Percentiles rank a stretch among this genome's conserved stretches.
phyloP scores from a whole-genome alignment of 2,329 filamentous ascomycete genomes.

The Volutella citrinella region DNA sequence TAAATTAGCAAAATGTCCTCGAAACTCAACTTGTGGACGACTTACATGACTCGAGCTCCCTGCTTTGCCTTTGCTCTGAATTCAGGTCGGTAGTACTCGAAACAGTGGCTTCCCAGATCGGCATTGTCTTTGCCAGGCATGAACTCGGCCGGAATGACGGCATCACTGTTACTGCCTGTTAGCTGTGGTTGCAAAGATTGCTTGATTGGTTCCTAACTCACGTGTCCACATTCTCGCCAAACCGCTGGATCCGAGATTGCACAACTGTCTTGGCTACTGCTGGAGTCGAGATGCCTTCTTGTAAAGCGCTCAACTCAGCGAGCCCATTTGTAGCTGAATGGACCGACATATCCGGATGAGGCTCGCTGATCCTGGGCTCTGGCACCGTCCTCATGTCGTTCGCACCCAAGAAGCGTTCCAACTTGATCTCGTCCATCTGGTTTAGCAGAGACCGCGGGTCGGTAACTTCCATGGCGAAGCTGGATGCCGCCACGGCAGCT shows the following conservation, averaged over 20 bases:
- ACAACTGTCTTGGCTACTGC: background rate
- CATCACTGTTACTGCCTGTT: slow-evolving; percentile 9
- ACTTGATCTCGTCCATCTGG: slow-evolving; percentile 2
- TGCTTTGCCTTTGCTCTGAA: slow-evolving; percentile 12
- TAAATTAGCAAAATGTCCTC: no score
- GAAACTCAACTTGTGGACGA: no score
- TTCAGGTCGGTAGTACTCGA: slow-evolving; percentile 15
- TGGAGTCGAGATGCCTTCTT: no score
- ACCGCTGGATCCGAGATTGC: slow-evolving; percentile 12
- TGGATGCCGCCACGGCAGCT: slow-evolving; percentile 44
- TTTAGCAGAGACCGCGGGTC: slow-evolving; percentile 26
- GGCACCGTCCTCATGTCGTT: background rate
- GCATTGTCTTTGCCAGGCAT: slow-evolving; percentile 17
- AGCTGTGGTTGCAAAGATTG: background rate
- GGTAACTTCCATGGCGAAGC: slow-evolving; percentile 41
- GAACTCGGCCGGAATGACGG: slow-evolving; percentile 14
- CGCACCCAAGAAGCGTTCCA: background rate
- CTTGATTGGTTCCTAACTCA: slow-evolving; percentile 5
- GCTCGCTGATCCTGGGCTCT: slow-evolving; percentile 1
- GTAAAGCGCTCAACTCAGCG: no score
- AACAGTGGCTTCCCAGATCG: slow-evolving; percentile 18
- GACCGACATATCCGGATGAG: background rate
- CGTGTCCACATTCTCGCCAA: slow-evolving; percentile 18
- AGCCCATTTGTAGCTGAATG: background rate
- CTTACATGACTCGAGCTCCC: slow-evolving; percentile 11